These are phyloP conservation scores for grape (Vitis vinifera) DNA, from an alignment of 164 flowering plant genomes.

Conservation along the genomic window DNA sequence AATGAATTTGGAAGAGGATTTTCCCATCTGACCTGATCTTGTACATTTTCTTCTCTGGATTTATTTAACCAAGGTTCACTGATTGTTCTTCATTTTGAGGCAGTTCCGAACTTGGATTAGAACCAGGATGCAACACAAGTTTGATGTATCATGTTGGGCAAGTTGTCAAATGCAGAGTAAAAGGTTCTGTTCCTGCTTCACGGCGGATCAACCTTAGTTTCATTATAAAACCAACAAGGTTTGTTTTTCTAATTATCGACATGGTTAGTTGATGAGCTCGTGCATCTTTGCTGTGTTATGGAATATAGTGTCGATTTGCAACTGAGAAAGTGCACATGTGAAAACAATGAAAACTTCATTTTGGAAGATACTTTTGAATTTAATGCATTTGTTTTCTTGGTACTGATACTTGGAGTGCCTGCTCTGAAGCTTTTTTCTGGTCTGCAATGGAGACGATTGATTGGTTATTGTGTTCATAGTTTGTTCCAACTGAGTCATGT, in stretches of 20 bases:
- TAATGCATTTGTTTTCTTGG: background rate
- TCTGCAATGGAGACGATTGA: no score
- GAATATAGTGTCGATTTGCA: no score
- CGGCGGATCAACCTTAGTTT: conserved; percentile 84
- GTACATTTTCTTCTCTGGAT: background rate
- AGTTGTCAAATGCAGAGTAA: conserved; percentile 93
- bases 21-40: background rate
- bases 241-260: conserved; percentile 6
- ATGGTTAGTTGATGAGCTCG: no score
- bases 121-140: conserved; percentile 62
- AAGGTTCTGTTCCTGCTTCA: conserved; percentile 58
- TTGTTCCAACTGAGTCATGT: no score
- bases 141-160: conserved; percentile 86
- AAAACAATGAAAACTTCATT: no score
- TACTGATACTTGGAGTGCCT: no score
- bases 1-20: no score
- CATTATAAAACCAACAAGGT: conserved; percentile 72
- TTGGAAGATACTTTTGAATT: background rate
- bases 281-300: no score
- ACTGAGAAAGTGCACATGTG: no score
- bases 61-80: background rate
- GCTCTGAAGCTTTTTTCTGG: no score
- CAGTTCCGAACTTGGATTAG: conserved; percentile 91
- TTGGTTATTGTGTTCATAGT: no score
- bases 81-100: conserved; percentile 8